Evolutionary conservation across 148 eudicot species (phyloP).

Genomic region (Spergularia bocconei): DNA sequence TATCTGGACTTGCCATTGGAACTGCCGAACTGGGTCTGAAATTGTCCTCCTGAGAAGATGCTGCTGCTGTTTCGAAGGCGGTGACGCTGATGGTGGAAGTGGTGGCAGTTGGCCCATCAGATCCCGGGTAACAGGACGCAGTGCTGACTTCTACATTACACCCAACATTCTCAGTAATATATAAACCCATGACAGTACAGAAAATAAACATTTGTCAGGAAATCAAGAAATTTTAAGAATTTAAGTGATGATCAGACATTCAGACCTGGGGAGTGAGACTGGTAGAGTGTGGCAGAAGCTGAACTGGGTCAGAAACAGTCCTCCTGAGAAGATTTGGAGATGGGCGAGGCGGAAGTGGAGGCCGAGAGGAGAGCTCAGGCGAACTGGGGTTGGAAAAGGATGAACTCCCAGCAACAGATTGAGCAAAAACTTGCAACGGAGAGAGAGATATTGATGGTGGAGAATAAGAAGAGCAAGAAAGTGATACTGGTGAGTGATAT

Average conservation of each 20-base stretch:
- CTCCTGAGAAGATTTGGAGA: background rate
- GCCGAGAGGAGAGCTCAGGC: background rate
- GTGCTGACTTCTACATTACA: constrained; percentile 11
- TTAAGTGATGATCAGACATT: background rate
- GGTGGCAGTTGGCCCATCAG: constrained; percentile 16
- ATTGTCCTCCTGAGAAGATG: constrained; percentile 4
- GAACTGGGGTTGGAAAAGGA: background rate
- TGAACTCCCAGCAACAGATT: background rate
- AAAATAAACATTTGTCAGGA: too few relatives aligned
- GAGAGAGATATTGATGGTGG: background rate
- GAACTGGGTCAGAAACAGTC: background rate
- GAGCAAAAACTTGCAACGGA: background rate
- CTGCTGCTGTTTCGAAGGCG: background rate
- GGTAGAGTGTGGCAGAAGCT: background rate
- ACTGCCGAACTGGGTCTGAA: constrained; percentile 16
- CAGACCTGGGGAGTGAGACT: constrained; percentile 3
- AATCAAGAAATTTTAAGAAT: background rate
- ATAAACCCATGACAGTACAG: too few relatives aligned
- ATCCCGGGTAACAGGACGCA: background rate
- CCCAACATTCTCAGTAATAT: too few relatives aligned
- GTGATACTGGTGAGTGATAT: background rate
- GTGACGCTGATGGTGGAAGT: constrained; percentile 5
- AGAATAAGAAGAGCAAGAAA: constrained; percentile 5
- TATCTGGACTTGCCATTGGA: background rate
- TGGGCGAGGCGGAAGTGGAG: constrained; percentile 3